Conservation (phyloP, 164 flowering plant species). For the Tetracentron sinense region DNA sequence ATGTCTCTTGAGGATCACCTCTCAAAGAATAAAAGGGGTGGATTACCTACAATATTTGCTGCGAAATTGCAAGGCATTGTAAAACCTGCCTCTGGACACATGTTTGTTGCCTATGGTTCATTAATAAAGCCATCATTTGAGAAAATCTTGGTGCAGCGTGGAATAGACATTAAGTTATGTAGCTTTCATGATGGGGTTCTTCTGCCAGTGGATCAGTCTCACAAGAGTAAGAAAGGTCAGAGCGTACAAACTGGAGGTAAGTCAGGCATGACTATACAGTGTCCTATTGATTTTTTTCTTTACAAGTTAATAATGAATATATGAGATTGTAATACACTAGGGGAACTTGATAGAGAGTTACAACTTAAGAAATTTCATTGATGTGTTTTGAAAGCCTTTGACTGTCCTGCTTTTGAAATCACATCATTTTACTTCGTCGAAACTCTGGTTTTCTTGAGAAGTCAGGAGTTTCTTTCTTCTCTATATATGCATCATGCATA, state of each 20-base stretch:
- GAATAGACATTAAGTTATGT: slow-evolving; percentile 47
- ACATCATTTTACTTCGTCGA: no score
- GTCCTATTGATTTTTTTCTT: background rate
- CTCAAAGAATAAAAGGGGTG: slow-evolving; percentile 36
- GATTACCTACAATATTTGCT: slow-evolving; percentile 54
- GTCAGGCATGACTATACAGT: background rate
- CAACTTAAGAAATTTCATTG: background rate
- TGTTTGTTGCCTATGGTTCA: slow-evolving; percentile 74
- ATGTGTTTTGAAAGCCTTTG: no score
- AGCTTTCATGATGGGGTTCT: slow-evolving; percentile 60
- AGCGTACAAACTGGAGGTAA: slow-evolving; percentile 48
- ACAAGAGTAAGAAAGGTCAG: slow-evolving; percentile 39
- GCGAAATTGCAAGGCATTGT: slow-evolving; percentile 54
- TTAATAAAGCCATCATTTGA: slow-evolving; percentile 78
- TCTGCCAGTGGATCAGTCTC: slow-evolving; percentile 44
- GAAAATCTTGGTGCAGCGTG: slow-evolving; percentile 58
- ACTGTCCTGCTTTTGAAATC: no score
- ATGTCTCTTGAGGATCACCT: slow-evolving; percentile 31
- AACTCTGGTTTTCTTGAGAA: no score
- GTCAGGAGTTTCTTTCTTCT: no score
- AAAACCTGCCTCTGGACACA: slow-evolving; percentile 39
- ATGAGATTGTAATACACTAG: background rate
- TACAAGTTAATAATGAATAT: background rate
- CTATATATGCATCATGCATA: no score
- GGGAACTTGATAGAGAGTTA: background rate